Base-by-base conservation (phyloP, 108 stramenopile species). In the Stephanodiscus triporus region DNA sequence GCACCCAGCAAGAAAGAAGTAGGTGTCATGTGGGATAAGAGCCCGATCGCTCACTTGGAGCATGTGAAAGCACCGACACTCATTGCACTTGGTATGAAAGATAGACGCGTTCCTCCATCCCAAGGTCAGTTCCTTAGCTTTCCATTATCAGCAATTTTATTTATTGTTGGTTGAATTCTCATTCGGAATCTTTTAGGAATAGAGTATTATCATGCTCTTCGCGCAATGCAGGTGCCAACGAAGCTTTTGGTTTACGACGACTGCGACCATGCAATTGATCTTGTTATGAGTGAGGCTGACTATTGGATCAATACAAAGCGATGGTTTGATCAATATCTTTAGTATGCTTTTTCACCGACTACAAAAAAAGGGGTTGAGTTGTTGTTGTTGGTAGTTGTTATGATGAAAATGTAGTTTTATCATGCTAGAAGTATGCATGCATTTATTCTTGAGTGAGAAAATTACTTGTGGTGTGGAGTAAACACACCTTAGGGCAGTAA, bases 1-100 rank as follows among this genome's bases (percentile, higher is more conserved):
- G 76, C 89, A 30, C 85, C 93, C 4, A 85, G 63, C 11, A 66
- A 58, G 37, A 73, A 81, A 27, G 84, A 91, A 38, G 10, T 91
- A 2, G 49, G 16, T 17, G 63, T 50, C n/a, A 91, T 93, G 89
- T 89, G 84, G 72, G 82, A 88, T 16, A 82, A 77, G 34, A 77
- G 75, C 42, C 93, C 97, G 7, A 88, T 95, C 36, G 77, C 85
- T 36, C 70, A 90, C 51, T 68, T 90, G 30, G 63, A 83, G n/a
- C 71, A 81, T 48, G 93, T 95, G 17, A 85, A 82, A 60, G 91
- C 95, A 30, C 96, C 97, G 9, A 93, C 92, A 19, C 74, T 98
- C 63, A 66, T 98, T 9, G 92, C 88, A 16, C 68, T 97, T 17
- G 97, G 97, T 0, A 79, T 87, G 80, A 63, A 66, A 20, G 96